phyloP scores from a whole-genome alignment of 2,329 filamentous ascomycete genomes.

The Aspergillus pseudonomiae region DNA sequence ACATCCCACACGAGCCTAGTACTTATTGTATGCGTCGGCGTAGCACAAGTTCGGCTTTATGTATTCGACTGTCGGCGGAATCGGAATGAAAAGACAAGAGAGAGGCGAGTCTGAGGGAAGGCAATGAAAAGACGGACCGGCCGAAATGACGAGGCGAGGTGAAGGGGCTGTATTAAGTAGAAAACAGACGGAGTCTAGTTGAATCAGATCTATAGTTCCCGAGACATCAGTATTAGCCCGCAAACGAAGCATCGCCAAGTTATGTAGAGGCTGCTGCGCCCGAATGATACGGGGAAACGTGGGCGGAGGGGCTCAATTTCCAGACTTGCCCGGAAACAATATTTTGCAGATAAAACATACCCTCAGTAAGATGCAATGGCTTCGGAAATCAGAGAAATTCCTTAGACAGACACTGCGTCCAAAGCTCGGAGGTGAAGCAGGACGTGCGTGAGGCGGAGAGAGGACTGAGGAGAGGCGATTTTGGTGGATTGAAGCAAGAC shows the following conservation, averaged over 20 bases:
- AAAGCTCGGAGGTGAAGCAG: background rate
- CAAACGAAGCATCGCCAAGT: constrained; percentile 15
- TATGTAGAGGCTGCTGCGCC: constrained; percentile 13
- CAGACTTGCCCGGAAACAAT: constrained; percentile 17
- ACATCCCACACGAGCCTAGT: constrained; percentile 22
- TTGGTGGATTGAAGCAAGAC: constrained; percentile 8
- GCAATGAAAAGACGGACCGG: constrained; percentile 1
- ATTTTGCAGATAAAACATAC: constrained; percentile 21
- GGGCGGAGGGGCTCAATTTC: constrained; percentile 24
- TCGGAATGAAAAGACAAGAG: background rate
- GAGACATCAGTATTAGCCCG: constrained; percentile 16
- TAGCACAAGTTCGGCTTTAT: background rate
- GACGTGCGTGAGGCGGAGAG: constrained; percentile 1
- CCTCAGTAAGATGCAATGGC: constrained; percentile 16
- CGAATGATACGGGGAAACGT: constrained; percentile 17
- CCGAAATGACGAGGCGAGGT: constrained; percentile 6
- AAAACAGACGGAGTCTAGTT: constrained; percentile 8
- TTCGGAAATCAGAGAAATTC: background rate
- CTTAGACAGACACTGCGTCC: background rate
- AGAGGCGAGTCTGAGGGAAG: background rate
- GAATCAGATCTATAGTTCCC: constrained; percentile 17
- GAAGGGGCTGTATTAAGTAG: constrained; percentile 16
- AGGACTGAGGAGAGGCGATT: constrained; percentile 7
- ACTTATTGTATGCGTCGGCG: constrained; percentile 1
- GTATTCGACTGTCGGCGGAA: background rate